Percentiles rank a stretch among this genome's conserved stretches.
These are phyloP conservation scores for Alternaria sp. DNA, from an alignment of 2,329 filamentous ascomycete species.

Conservation along the genomic window DNA sequence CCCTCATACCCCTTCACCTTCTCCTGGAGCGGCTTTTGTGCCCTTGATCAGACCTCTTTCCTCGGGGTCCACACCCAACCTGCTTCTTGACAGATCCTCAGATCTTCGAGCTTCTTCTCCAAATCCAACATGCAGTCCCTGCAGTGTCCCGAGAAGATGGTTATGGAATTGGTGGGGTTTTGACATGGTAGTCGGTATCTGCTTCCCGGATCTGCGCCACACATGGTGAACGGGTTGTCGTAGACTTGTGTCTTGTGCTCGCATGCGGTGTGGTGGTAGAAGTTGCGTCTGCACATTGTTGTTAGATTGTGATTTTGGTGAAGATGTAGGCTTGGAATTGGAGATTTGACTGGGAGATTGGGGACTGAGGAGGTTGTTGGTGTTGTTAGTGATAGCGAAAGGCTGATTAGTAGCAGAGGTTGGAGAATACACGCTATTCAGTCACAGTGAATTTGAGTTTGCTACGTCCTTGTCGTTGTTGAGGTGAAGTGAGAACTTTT, in stretches of 20 bases:
- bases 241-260: background rate
- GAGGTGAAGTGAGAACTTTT: background rate
- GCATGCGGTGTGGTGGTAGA: background rate
- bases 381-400: background rate
- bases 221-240: background rate
- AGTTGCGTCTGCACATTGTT: constrained; percentile 1
- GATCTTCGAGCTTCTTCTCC: background rate
- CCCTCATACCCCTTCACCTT: background rate
- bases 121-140: background rate
- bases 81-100: background rate
- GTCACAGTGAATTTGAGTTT: background rate
- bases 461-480: background rate
- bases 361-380: background rate
- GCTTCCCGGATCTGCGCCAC: background rate
- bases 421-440: background rate
- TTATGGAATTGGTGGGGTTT: background rate
- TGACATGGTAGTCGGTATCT: background rate
- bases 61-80: background rate
- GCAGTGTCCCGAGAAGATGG: background rate
- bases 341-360: background rate
- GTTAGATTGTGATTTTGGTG: background rate
- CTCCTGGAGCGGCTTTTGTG: background rate
- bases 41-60: background rate
- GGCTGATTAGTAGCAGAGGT: background rate
- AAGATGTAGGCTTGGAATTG: background rate